Evolutionary conservation across 2,329 filamentous ascomycete species (phyloP).

Genomic region (Curvularia sp.): DNA sequence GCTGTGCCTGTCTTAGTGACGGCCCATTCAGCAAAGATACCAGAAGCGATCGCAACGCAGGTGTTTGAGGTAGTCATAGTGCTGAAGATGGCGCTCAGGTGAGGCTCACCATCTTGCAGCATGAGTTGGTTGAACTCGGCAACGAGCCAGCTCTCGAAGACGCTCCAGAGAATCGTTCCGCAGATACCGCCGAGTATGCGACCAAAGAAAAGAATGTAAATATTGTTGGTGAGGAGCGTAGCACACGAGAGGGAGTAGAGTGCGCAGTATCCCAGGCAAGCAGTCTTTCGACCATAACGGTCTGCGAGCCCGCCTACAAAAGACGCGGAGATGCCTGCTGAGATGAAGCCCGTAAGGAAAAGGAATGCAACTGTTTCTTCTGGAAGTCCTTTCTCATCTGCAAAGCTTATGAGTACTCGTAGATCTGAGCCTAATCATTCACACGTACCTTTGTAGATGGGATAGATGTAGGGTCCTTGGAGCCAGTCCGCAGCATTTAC

Average conservation of each 20-base stretch:
- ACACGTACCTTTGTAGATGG: slow-evolving; percentile 56
- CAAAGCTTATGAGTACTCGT: slow-evolving; percentile 10
- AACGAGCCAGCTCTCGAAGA: slow-evolving; percentile 69
- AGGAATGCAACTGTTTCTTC: slow-evolving; percentile 54
- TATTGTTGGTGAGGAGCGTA: slow-evolving; percentile 57
- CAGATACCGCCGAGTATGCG: slow-evolving; percentile 63
- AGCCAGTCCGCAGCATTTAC: slow-evolving; percentile 58
- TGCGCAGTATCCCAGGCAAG: slow-evolving; percentile 63
- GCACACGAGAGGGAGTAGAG: slow-evolving; percentile 62
- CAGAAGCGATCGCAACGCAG: slow-evolving; percentile 61
- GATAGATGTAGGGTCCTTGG: slow-evolving; percentile 60
- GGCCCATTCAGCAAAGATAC: slow-evolving; percentile 61
- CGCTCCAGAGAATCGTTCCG: slow-evolving; percentile 64
- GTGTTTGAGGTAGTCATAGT: slow-evolving; percentile 59
- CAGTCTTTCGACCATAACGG: slow-evolving; percentile 58
- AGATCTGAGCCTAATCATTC: neutral
- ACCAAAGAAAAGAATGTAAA: slow-evolving; percentile 59
- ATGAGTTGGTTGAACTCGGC: slow-evolving; percentile 61
- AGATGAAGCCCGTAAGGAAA: slow-evolving; percentile 55
- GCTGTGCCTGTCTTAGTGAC: slow-evolving; percentile 58
- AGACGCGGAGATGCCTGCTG: slow-evolving; percentile 58
- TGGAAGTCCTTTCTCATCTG: slow-evolving; percentile 55
- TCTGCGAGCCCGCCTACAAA: slow-evolving; percentile 60
- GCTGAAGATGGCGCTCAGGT: slow-evolving; percentile 61
- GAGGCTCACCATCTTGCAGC: slow-evolving; percentile 53